phyloP scores from a whole-genome alignment of 2,329 filamentous ascomycete genomes.

The Apiospora saccharicola region DNA sequence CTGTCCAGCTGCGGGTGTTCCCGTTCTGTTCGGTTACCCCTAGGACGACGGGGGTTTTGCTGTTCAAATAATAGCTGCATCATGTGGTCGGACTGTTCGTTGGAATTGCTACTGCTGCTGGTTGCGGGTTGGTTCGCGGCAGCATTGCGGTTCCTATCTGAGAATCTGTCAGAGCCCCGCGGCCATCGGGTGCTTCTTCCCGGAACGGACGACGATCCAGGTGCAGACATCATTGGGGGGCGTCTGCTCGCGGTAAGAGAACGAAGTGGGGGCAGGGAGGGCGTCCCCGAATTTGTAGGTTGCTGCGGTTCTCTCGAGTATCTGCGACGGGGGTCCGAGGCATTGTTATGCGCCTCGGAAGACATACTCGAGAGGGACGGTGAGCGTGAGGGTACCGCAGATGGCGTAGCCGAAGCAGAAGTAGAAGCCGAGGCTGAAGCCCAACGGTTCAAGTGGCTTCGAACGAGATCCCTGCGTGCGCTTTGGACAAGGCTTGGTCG shows the following conservation, averaged over 20 bases:
- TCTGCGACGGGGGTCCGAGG: conserved; percentile 44
- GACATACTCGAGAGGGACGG: conserved; percentile 40
- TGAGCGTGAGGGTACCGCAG: conserved; percentile 25
- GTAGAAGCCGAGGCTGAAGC: conserved; percentile 34
- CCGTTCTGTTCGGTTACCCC: neutral
- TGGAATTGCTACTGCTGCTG: neutral
- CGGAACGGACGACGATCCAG: conserved; percentile 30
- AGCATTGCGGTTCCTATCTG: conserved; percentile 25
- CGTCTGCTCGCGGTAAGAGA: conserved; percentile 42
- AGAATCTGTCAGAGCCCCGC: conserved; percentile 34
- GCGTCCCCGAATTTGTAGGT: conserved; percentile 31
- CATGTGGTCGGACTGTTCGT: conserved; percentile 11
- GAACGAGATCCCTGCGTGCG: conserved; percentile 33
- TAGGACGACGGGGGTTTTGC: conserved; percentile 15
- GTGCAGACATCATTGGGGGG: conserved; percentile 34
- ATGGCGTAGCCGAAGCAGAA: conserved; percentile 27
- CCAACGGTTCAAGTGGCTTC: conserved; percentile 37
- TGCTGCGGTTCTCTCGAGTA: conserved; percentile 45
- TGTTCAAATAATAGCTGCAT: conserved; percentile 24
- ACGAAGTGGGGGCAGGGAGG: conserved; percentile 48
- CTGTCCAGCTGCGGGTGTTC: conserved; percentile 10
- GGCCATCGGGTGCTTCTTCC: conserved; percentile 31
- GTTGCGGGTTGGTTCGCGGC: neutral
- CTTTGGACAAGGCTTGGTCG: conserved; percentile 34
- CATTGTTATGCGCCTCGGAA: conserved; percentile 39